These are phyloP conservation scores for Rhododendron williamsianum DNA, from an alignment of 148 eudicot genomes.

Conservation along the genomic window DNA sequence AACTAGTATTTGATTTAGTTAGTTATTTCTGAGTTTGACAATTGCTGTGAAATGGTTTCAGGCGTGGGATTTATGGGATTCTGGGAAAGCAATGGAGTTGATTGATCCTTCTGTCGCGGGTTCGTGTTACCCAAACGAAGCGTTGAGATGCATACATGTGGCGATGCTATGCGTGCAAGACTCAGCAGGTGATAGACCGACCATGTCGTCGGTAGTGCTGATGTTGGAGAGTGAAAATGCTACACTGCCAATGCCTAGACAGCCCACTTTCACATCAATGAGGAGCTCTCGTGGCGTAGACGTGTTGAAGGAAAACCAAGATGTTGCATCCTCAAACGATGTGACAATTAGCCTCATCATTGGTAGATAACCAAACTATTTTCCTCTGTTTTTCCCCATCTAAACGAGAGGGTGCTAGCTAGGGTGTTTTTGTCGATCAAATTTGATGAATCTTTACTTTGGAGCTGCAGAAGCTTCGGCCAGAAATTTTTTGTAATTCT, in stretches of 20 bases:
- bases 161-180: conserved; percentile 69
- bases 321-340: conserved; percentile 34
- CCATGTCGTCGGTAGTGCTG: conserved; percentile 51
- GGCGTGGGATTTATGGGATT: conserved; percentile 60
- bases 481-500: background rate
- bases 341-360: conserved; percentile 34
- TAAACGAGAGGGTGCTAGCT: background rate
- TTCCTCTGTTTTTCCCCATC: background rate
- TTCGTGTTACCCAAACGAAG: conserved; percentile 31
- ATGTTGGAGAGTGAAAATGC: conserved; percentile 60
- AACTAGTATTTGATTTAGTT: background rate
- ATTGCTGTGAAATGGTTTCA: conserved; percentile 18
- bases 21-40: background rate
- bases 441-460: background rate
- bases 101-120: conserved; percentile 32
- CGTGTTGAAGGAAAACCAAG: conserved; percentile 16
- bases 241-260: conserved; percentile 43
- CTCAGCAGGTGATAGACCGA: conserved; percentile 42
- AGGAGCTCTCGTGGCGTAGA: conserved; percentile 26
- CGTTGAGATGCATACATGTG: conserved; percentile 51
- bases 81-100: conserved; percentile 40
- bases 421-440: background rate
- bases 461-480: background rate
- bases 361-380: conserved; percentile 31
- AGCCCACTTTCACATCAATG: conserved; percentile 44